A percentile compares a stretch with the other conserved stretches of the same genome.
Evolutionary conservation across 2,329 filamentous ascomycete species (phyloP).

Genomic region (Dothidotthia symphoricarpi): DNA sequence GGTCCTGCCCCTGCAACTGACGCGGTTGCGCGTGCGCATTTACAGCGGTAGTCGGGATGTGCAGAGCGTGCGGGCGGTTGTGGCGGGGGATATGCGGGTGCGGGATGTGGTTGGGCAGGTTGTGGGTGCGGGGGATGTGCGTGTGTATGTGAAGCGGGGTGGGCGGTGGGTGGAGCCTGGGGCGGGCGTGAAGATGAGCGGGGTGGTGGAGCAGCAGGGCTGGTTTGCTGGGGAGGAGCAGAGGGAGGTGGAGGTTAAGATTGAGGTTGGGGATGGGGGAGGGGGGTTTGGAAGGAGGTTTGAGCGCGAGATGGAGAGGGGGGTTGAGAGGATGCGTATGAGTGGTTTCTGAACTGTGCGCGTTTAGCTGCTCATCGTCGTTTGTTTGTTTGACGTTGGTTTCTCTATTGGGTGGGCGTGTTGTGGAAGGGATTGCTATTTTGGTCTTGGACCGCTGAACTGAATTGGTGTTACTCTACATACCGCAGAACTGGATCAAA

Average conservation of each 20-base stretch:
- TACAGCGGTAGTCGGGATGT: neutral
- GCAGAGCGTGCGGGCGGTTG: neutral
- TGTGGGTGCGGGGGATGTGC: neutral
- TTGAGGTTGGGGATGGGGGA: neutral
- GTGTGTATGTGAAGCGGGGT: neutral
- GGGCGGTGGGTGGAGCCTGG: neutral
- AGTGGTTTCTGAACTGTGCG: neutral
- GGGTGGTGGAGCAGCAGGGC: neutral
- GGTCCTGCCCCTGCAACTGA: neutral
- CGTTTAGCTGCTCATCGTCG: neutral
- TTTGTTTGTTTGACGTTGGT: neutral
- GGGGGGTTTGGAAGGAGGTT: neutral
- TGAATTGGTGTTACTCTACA: slow-evolving; percentile 14
- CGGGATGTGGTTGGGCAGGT: neutral
- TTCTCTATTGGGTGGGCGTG: neutral
- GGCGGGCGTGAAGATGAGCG: neutral
- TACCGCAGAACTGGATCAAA: slow-evolving; percentile 23
- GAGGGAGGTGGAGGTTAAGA: slow-evolving; percentile 1
- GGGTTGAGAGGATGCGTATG: neutral
- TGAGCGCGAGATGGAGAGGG: neutral
- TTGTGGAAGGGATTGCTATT: neutral
- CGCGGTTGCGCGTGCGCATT: slow-evolving; percentile 1
- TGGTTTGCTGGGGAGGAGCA: neutral
- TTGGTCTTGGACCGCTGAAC: no score
- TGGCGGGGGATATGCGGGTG: neutral